Evolutionary conservation across 2,329 filamentous ascomycete genomes (phyloP), one percentile per base, ranked within the genome.

Genomic region (Pyrenochaeta sp.): DNA sequence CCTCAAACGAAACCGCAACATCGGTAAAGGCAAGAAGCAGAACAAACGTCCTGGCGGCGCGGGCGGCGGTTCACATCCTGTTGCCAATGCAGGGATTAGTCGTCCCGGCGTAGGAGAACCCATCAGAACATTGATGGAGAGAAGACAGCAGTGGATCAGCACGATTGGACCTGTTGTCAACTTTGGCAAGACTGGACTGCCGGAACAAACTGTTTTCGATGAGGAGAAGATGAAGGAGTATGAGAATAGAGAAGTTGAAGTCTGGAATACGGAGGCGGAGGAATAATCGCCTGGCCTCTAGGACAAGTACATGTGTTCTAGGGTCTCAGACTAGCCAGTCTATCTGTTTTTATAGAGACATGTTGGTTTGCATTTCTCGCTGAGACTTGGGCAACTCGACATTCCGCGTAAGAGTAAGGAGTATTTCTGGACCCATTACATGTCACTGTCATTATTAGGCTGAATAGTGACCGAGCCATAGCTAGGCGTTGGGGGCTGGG

Each of bases 21-120:
- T 98, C 80, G 92, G 93, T 76, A 96, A 98, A 81, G 92, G 88
- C 77, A 96, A 96, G 78, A 97, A 96, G 80, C 90, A 93, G 56
- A 83, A 84, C 30, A 94, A 96, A 75, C 83, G 90, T 4, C 89
- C 88, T 1, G 91, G 91, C 44, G 91, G 90, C 52, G 89, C 90
- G 1, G 89, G 90, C 25, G 91, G 89, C 59, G 90, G 90, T 45
- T 88, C 86, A 69, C 85, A 92, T 61, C 70, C 75, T 5, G 76
- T 79, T 2, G 78, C 72, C 8, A 81, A 74, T 34, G 72, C 71
- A 0, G 75, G 74, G 5, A 59, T 77, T 19, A 69, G 56, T 2
- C 64, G 75, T 34, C 75, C 74, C 7, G 90, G 90, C 43, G 96
- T 99, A 52, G 95, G 95, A 28, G 95, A 99, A 78, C 85, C 93